Evolutionary conservation across 352 stramenopile genomes (phyloP), one percentile per base, ranked within the genome.

Genomic region (Pythium oligandrum): DNA sequence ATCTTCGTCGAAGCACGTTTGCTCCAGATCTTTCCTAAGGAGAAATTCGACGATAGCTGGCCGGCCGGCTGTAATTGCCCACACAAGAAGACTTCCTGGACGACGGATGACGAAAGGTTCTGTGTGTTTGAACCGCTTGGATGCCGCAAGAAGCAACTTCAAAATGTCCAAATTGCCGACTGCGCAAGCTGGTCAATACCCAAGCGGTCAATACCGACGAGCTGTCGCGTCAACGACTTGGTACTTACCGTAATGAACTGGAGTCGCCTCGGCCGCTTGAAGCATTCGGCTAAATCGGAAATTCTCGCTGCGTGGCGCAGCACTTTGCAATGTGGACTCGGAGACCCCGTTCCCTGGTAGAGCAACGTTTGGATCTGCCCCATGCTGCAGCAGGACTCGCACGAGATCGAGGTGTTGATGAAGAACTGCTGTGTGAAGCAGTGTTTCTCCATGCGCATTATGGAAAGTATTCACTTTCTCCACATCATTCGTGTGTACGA

Each of bases 1-100:
- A 49, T 89, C 78, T 58, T 88, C 76, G 48, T 91, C 81, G 31
- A 77, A 79, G 59, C 75, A 88, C 48, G 86, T 70, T 12, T 40
- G 56, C 57, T 84, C 73, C 1, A 86, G 39, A 32, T 48, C 51
- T 40, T 75, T 74, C 45, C 75, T 66, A 6, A 81, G 60, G 43
- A 74, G 53, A 58, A 76, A 74, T 42, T 83, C 70, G 7, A 84
- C 71, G 5, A 86, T 47, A 3, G 55, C 30, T 2, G 45, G 55
- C 40, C 82, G 71, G 2, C 54, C 67, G 33, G 63, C 66, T 1
- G 71, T 83, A 51, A 89, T 84, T 3, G 78, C 75, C 75, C 73
- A 86, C n/a, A 82, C n/a, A 3, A 88, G 62, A 47, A 88, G 63
- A 60, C 75, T 86, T 2, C 75, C 78, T 1, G 56, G 39, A 12